A percentile compares a stretch with the other conserved stretches of the same genome.
phyloP scores from a whole-genome alignment of 257 asterid genomes.

The Penstemon eatonii region DNA sequence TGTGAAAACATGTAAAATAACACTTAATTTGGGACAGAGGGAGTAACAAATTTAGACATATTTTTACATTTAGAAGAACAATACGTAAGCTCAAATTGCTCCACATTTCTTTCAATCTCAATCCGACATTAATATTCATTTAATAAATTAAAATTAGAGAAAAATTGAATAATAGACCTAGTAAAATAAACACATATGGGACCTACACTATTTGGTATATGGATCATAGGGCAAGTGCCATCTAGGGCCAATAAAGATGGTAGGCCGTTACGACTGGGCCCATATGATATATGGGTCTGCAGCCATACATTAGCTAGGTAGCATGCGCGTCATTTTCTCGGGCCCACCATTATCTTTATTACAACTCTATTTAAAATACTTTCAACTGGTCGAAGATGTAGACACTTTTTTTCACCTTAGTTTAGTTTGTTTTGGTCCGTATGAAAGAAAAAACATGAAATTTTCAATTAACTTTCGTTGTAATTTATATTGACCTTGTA shows the following conservation, averaged over 20 bases:
- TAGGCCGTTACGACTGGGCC: constrained; percentile 3
- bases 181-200: no score
- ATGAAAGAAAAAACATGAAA: background rate
- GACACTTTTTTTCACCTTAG: constrained; percentile 10
- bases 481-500: background rate
- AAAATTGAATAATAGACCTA: no score
- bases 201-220: no score
- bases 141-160: no score
- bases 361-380: constrained; percentile 25
- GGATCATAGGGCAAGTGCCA: no score
- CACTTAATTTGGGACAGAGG: no score
- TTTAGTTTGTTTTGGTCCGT: background rate
- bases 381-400: constrained; percentile 3
- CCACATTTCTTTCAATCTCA: no score
- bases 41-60: no score
- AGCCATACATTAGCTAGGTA: background rate
- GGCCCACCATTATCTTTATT: constrained; percentile 8
- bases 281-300: background rate
- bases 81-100: no score
- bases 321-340: constrained; percentile 25
- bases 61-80: no score
- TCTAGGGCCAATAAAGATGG: background rate
- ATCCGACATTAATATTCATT: no score
- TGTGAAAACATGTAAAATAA: no score
- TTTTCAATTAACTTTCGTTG: constrained; percentile 15